phyloP scores from a whole-genome alignment of 2,329 filamentous ascomycete species.

The Ramularia endophylla region DNA sequence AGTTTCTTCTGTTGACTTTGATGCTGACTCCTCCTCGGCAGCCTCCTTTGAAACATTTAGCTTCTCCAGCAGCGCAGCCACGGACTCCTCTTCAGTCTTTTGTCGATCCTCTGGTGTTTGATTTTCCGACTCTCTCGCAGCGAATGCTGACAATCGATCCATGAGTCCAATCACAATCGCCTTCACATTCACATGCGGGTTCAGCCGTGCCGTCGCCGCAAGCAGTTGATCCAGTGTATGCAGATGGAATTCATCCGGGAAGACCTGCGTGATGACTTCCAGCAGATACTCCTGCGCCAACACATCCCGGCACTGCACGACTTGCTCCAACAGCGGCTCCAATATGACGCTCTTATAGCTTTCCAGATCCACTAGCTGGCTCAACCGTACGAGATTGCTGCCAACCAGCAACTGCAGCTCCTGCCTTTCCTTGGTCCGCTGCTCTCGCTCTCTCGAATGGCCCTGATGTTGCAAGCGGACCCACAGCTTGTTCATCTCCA shows the following conservation, averaged over 20 bases:
- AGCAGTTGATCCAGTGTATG: conserved; percentile 95
- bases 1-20: conserved; percentile 23
- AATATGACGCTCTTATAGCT: conserved; percentile 89
- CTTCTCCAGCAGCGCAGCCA: conserved; percentile 70
- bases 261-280: conserved; percentile 98
- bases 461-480: conserved; percentile 96
- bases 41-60: conserved; percentile 61
- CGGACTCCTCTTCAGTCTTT: conserved; percentile 77
- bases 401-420: conserved; percentile 94
- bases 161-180: conserved; percentile 96
- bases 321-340: conserved; percentile 85
- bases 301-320: conserved; percentile 96
- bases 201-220: conserved; percentile 83
- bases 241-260: conserved; percentile 96
- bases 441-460: conserved; percentile 88
- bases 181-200: conserved; percentile 97
- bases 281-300: conserved; percentile 94
- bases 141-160: conserved; percentile 91
- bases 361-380: conserved; percentile 90
- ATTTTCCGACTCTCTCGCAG: conserved; percentile 75
- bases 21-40: conserved; percentile 25
- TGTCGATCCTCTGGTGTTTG: conserved; percentile 65
- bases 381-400: conserved; percentile 90
- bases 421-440: conserved; percentile 87
- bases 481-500: conserved; percentile 99